Base-by-base conservation (phyloP, 1,139 yeast genomes). In the Yamadazyma sp. region DNA sequence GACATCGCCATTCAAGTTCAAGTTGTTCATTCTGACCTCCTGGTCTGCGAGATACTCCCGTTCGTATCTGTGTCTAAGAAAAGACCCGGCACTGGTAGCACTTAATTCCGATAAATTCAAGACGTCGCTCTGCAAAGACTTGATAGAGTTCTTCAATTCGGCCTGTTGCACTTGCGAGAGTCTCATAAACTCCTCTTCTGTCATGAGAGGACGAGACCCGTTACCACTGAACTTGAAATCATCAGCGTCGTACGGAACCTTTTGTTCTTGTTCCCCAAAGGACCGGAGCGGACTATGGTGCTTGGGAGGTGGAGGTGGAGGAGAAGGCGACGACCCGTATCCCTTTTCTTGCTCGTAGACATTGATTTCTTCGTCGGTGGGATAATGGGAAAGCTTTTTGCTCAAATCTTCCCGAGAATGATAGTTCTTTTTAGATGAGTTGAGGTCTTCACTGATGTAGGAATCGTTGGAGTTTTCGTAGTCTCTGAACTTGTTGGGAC, bases 11-110 rank as follows among this genome's bases (percentile, higher is more conserved):
- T 48, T 44, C 6, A 61, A 37, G 4, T 55, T 40, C 34, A 63
- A 33, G 6, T 48, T 47, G 18, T 51, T 50, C 53, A 59, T 43
- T 34, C 54, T 50, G 6, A 47, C 44, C 44, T 51, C 69, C 35
- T 52, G 54, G 18, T 48, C 50, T 5, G 38, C 37, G 16, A 38
- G 42, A 27, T 54, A 54, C 43, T 64, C 69, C 48, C 67, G 68
- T 43, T 80, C 80, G 55, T 65, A 69, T 52, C 78, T 81, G 54
- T 87, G 92, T 52, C 95, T 75, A 38, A 81, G 78, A 45, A 81
- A 80, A 10, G 95, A 86, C 0, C 95, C 95, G 2, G 96, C 96
- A 51, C 94, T 84, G 0, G 95, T 86, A 4, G 95, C 95, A 64
- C 94, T 84, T 42, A 86, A 76, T 54, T 86, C 92, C 31, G 80